phyloP scores from a whole-genome alignment of 2,329 filamentous ascomycete genomes.

The Botryotinia globosa region DNA sequence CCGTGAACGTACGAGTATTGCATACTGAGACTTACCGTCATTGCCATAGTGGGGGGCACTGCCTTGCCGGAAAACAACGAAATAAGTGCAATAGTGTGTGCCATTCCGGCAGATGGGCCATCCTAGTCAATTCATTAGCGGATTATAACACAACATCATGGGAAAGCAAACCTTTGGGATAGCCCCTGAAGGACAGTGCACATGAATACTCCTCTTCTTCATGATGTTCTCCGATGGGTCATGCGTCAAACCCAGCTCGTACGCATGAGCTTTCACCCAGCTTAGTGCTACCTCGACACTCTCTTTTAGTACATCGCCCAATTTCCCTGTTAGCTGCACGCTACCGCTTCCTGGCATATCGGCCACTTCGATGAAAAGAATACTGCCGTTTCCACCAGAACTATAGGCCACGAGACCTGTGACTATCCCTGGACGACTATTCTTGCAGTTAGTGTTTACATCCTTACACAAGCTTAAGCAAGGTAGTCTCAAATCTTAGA shows the following conservation, averaged over 20 bases:
- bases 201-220: constrained; percentile 90
- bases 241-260: constrained; percentile 78
- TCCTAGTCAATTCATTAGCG: constrained; percentile 54
- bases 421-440: constrained; percentile 79
- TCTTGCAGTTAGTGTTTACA: constrained; percentile 28
- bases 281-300: constrained; percentile 92
- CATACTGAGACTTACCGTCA: constrained; percentile 65
- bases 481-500: constrained; percentile 23
- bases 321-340: constrained; percentile 92
- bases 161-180: constrained; percentile 85
- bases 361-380: constrained; percentile 96
- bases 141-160: constrained; percentile 11
- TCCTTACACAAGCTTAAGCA: constrained; percentile 18
- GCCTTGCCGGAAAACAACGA: constrained; percentile 82
- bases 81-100: constrained; percentile 90
- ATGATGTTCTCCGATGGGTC: constrained; percentile 88
- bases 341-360: constrained; percentile 93
- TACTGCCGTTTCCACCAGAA: constrained; percentile 87
- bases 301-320: constrained; percentile 95
- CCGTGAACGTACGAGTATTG: constrained; percentile 8
- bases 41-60: constrained; percentile 88
- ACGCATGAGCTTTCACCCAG: constrained; percentile 97
- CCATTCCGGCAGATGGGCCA: constrained; percentile 81
- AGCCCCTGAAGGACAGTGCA: constrained; percentile 91
- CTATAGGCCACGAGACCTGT: constrained; percentile 95